These are phyloP conservation scores for Pisolithus sp. DNA, from an alignment of 768 basidiomycete species.

Conservation along the genomic window DNA sequence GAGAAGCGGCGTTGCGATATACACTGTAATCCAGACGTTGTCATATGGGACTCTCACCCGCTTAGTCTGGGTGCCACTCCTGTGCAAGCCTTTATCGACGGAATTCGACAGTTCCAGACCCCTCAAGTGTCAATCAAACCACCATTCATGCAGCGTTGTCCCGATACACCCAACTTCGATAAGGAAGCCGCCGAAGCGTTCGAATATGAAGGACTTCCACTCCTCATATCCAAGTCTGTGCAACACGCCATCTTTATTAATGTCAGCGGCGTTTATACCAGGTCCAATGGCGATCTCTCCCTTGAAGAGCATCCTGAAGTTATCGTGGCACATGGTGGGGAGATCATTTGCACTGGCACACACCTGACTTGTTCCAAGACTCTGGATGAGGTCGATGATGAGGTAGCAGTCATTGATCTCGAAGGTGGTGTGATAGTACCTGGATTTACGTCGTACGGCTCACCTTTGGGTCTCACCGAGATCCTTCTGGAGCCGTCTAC, in stretches of 20 bases:
- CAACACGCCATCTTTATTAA: slow-evolving; percentile 56
- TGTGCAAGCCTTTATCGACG: slow-evolving; percentile 76
- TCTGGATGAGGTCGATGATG: slow-evolving; percentile 6
- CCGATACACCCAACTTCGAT: slow-evolving; percentile 65
- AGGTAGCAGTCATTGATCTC: slow-evolving; percentile 48
- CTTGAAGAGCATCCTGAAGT: slow-evolving; percentile 20
- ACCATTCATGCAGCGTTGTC: slow-evolving; percentile 35
- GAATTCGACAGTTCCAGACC: slow-evolving; percentile 62
- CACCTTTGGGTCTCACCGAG: slow-evolving; percentile 62
- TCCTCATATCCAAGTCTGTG: slow-evolving; percentile 39
- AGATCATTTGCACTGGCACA: slow-evolving; percentile 43
- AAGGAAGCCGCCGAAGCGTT: slow-evolving; percentile 58
- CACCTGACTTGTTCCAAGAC: slow-evolving; percentile 24
- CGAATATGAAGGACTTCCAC: slow-evolving; percentile 68
- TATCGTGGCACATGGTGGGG: slow-evolving; percentile 43
- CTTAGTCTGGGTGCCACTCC: slow-evolving; percentile 71
- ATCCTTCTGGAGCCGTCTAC: slow-evolving; percentile 66
- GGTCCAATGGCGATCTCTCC: slow-evolving; percentile 18
- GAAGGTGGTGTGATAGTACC: slow-evolving; percentile 67
- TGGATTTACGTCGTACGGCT: slow-evolving; percentile 66
- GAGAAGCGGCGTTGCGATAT: slow-evolving; percentile 1
- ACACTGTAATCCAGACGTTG: slow-evolving; percentile 41
- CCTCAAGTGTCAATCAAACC: slow-evolving; percentile 36
- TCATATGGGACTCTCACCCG: slow-evolving; percentile 74
- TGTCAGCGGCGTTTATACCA: slow-evolving; percentile 44